A percentile compares a stretch with the other conserved stretches of the same genome.
Conservation (phyloP, 345 rosid genomes). For the Lepidium africanum region DNA sequence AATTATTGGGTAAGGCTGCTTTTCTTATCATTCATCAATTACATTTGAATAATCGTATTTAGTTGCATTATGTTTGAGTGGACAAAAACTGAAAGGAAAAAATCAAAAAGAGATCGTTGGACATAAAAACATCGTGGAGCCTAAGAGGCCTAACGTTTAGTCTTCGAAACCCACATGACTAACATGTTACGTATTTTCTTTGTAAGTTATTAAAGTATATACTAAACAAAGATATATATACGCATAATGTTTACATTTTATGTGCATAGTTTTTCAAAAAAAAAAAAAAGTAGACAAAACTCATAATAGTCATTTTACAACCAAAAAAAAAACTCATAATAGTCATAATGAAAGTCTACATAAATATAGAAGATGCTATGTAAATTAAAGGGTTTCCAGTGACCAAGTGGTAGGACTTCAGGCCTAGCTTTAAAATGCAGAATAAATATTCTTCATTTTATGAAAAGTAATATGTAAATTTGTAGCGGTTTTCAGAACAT, state of each 20-base stretch:
- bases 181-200: conserved; percentile 21
- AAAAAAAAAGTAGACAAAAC: too few species aligned
- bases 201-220: not conserved
- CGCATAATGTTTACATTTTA: not conserved
- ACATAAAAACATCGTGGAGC: conserved; percentile 28
- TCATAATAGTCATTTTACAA: too few species aligned
- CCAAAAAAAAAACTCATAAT: too few species aligned
- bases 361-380: too few species aligned
- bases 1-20: not conserved
- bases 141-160: conserved; percentile 24
- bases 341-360: too few species aligned
- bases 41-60: not conserved
- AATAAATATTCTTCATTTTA: too few species aligned
- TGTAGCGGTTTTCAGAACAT: too few species aligned
- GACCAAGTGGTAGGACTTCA: too few species aligned
- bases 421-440: too few species aligned
- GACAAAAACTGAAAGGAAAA: conserved; percentile 8
- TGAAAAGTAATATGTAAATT: too few species aligned
- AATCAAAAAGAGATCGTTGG: conserved; percentile 1
- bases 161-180: conserved; percentile 22
- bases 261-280: too few species aligned
- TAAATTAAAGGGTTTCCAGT: too few species aligned
- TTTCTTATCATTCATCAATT: conserved; percentile 1
- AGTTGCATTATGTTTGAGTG: not conserved
- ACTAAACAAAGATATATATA: not conserved